These are phyloP conservation scores for Macrocybe gigantea DNA, from an alignment of 768 basidiomycete genomes.

Conservation along the genomic window DNA sequence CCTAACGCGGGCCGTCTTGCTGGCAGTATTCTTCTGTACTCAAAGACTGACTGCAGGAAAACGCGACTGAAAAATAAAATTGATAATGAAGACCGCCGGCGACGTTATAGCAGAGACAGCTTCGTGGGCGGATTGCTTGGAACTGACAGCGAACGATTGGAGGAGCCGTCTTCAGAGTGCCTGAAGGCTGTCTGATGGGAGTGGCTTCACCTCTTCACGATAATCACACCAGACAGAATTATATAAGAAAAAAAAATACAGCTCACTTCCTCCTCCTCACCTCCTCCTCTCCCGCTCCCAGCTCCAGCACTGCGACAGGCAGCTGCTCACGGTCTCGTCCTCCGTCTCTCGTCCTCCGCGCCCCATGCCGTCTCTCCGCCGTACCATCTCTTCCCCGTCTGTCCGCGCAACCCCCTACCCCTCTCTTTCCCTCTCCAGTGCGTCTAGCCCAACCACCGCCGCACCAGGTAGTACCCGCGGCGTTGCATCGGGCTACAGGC, in stretches of 20 bases:
- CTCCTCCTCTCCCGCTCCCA: conserved; percentile 25
- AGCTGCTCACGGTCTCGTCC: conserved; percentile 29
- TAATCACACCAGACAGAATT: conserved; percentile 21
- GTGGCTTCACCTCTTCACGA: conserved; percentile 14
- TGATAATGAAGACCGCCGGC: conserved; percentile 3
- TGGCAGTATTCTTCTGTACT: conserved; percentile 5
- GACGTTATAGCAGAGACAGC: conserved; percentile 6
- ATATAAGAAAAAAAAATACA: conserved; percentile 39
- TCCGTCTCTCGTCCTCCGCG: conserved; percentile 12
- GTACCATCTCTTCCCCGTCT: conserved; percentile 62
- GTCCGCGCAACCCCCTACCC: conserved; percentile 70
- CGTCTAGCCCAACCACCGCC: conserved; percentile 15
- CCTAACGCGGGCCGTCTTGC: conserved; percentile 18
- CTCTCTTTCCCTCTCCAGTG: conserved; percentile 25
- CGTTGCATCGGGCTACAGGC: conserved; percentile 38
- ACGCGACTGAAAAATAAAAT: neutral
- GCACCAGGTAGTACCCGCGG: conserved; percentile 21
- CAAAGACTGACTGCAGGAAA: neutral
- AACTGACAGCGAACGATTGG: conserved; percentile 16
- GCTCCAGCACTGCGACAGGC: conserved; percentile 43
- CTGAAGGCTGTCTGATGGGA: conserved; percentile 13
- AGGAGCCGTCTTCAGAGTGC: conserved; percentile 5
- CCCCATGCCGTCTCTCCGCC: conserved; percentile 72
- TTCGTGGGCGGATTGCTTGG: conserved; percentile 14
- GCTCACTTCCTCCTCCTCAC: conserved; percentile 24